These are phyloP conservation scores for Fusarium aywerte DNA, from an alignment of 2,329 filamentous ascomycete species.

Conservation along the genomic window DNA sequence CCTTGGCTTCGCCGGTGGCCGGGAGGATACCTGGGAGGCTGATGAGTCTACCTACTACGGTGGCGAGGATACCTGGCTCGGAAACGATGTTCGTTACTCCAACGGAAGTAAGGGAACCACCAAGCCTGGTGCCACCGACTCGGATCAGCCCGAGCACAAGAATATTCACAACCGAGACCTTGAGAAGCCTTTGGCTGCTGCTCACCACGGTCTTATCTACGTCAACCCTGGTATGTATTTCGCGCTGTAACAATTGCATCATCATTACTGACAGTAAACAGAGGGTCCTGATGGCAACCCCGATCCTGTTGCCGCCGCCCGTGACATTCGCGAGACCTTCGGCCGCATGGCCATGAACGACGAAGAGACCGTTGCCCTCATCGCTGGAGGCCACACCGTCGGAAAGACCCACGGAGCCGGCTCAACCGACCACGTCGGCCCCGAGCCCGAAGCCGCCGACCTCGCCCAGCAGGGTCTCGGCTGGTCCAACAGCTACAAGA, in stretches of 20 bases:
- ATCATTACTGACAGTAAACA: slow-evolving; percentile 62
- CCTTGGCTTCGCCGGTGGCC: slow-evolving; percentile 78
- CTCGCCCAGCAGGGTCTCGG: slow-evolving; percentile 77
- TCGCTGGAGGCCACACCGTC: slow-evolving; percentile 82
- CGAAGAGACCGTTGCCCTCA: slow-evolving; percentile 82
- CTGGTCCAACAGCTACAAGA: slow-evolving; percentile 72
- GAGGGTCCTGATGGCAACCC: slow-evolving; percentile 80
- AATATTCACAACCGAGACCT: slow-evolving; percentile 71
- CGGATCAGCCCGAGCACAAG: slow-evolving; percentile 14
- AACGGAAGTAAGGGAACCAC: slow-evolving; percentile 58
- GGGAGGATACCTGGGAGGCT: slow-evolving; percentile 77
- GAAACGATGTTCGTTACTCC: slow-evolving; percentile 81
- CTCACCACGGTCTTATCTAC: slow-evolving; percentile 60
- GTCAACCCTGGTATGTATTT: slow-evolving; percentile 17
- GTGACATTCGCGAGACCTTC: slow-evolving; percentile 80
- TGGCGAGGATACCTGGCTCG: slow-evolving; percentile 76
- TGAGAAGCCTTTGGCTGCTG: slow-evolving; percentile 73
- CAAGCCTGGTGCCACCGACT: slow-evolving; percentile 30
- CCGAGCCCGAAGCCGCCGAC: slow-evolving; percentile 72
- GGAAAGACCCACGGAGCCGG: slow-evolving; percentile 78
- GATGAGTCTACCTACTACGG: slow-evolving; percentile 84
- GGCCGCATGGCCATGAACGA: slow-evolving; percentile 86
- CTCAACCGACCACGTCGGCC: slow-evolving; percentile 63
- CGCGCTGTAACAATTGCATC: not conserved
- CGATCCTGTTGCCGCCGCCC: slow-evolving; percentile 74